phyloP scores from a whole-genome alignment of 1,284 basidiomycete genomes.

The Apiotrichum montevideense region DNA sequence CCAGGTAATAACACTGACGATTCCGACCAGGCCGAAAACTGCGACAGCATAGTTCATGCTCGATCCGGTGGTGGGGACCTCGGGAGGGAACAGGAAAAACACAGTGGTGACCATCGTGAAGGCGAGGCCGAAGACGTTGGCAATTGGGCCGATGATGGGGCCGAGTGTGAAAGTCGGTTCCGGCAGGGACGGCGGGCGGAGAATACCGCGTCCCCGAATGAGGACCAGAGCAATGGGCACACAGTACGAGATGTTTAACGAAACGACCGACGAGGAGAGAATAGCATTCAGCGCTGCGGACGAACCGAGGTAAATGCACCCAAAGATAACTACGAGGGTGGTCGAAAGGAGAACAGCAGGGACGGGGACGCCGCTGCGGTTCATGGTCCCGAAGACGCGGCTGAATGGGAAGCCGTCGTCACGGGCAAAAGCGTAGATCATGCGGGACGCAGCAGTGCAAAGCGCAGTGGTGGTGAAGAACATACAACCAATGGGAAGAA shows the following conservation, averaged over 20 bases:
- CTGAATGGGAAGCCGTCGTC: constrained; percentile 63
- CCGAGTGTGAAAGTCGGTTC: constrained; percentile 35
- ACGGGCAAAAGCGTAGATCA: constrained; percentile 64
- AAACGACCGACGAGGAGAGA: constrained; percentile 46
- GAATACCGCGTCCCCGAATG: constrained; percentile 43
- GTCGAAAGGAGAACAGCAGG: constrained; percentile 59
- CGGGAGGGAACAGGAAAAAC: constrained; percentile 52
- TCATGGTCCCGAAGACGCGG: constrained; percentile 52
- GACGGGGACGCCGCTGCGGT: constrained; percentile 52
- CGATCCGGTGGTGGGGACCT: constrained; percentile 39
- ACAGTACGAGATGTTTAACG: constrained; percentile 48
- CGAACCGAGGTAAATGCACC: constrained; percentile 54
- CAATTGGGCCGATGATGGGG: constrained; percentile 33
- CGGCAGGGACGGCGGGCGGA: constrained; percentile 38
- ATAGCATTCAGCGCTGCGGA: constrained; percentile 52
- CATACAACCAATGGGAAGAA: constrained; percentile 48
- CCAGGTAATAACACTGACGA: constrained; percentile 42
- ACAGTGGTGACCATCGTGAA: constrained; percentile 48
- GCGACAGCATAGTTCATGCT: constrained; percentile 50
- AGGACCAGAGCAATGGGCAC: constrained; percentile 47
- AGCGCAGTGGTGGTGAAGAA: constrained; percentile 48
- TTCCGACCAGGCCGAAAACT: constrained; percentile 33
- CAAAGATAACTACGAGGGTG: constrained; percentile 46
- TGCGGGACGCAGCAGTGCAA: constrained; percentile 60
- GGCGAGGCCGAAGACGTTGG: constrained; percentile 41